Base-by-base conservation (phyloP, 2,329 filamentous ascomycete species). In the Pestalotiopsis sp. region DNA sequence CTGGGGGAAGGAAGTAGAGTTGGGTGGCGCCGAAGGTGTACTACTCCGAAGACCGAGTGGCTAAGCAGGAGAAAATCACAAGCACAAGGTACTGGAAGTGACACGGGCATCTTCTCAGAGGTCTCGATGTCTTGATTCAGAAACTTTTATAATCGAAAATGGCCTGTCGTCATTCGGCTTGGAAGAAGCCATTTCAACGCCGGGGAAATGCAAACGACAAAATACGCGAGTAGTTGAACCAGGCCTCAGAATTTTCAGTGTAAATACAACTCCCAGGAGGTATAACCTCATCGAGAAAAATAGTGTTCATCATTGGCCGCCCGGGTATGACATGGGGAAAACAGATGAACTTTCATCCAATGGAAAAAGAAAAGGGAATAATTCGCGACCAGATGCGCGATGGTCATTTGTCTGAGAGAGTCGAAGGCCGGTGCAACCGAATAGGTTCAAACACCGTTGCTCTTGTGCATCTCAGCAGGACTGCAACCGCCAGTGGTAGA, bases 211-310 rank as follows among this genome's bases (percentile, higher is more conserved):
- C 27, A 27, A 27, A 36, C 3, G 27, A 59, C 3, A 23, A 27
- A 58, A 36, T 59, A 59, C 11, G 27, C 45, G 20, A 52, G 45
- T 52, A 23, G 57, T 27, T 27, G 4, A 59, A 27, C 27, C n/a
- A 59, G 59, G 68, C 68, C 68, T 70, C 68, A 70, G 68, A 68
- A 70, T 70, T 70, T 70, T 70, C 68, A 70, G 68, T 70, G 68
- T 69, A 58, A 62, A 66, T 65, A 66, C 65, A 60, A 66, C 68
- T 66, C 57, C 68, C 68, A 61, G 64, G 61, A 61, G 63, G 57
- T 70, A 61, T 57, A 62, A 68, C 63, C 68, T 68, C 38, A 60
- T 70, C 66, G 63, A 70, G 68, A 62, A 59, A 68, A 57, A 64
- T 67, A 63, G 52, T 27, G 41, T 27, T 70, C 68, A 70, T 70